Base-by-base conservation (phyloP, 371 early-diverging fungal genomes). In the Mucor indicus region DNA sequence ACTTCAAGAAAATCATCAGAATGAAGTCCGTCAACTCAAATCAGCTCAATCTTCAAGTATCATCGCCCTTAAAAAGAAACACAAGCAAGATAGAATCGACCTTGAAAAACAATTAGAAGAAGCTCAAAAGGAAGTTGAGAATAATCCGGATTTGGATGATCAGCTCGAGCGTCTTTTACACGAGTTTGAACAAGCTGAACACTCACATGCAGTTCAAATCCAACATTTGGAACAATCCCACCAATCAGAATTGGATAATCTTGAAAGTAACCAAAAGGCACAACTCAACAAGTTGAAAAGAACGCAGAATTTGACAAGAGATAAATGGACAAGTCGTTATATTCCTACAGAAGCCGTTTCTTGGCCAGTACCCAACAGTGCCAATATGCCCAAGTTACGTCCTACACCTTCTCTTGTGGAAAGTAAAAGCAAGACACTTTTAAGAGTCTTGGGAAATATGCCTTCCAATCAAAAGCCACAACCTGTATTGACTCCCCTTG, bases 81-180 rank as follows among this genome's bases (percentile, higher is more conserved):
- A 75, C 20, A 60, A 62, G 27, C 51, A 64, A 45, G 76, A 72
- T n/a, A 62, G 62, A 40, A 13, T 36, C 9, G 42, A 55, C 2
- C 31, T 75, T 3, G 65, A 69, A 29, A 25, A 56, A 3, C 60
- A 65, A 19, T 37, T 72, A 15, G 45, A 54, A n/a, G 60, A 68
- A 27, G 62, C 62, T 6, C 63, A 69, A 27, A 45, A 47, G 15
- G 57, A 56, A 17, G 54, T 60, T 19, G 44, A 53, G 40, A 41
- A 44, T 3, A 57, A 53, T 17, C 53, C 62, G 4, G 77, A 77
- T 19, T 60, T 92, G 44, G 87, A 91, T 63, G 83, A 74, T 15
- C 91, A 92, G 51, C 52, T 93, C 4, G 86, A 86, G 23, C 85
- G 88, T 12, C 69, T 93, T 37, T 75, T 93, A 44, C 81, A 84